Percentiles rank a stretch among this genome's conserved stretches.
These are phyloP conservation scores for Wickerhamomyces silvicola DNA, from an alignment of 805 yeast species.

Conservation along the genomic window DNA sequence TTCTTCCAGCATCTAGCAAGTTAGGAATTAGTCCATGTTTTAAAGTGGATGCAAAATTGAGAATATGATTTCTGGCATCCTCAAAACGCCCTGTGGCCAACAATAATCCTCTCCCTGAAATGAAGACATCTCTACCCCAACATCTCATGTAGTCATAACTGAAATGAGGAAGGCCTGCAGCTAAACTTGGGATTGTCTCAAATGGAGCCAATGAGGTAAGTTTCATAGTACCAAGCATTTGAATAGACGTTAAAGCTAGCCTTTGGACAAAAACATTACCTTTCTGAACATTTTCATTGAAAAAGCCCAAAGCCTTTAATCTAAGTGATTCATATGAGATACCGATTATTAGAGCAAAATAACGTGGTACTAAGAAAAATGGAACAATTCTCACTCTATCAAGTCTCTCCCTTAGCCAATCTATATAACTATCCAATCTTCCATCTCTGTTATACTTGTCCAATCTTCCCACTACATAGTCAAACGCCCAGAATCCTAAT, in stretches of 20 bases:
- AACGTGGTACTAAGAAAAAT: conserved; percentile 75
- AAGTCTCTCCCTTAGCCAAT: conserved; percentile 66
- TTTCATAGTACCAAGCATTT: conserved; percentile 72
- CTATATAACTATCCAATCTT: conserved; percentile 48
- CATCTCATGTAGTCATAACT: conserved; percentile 89
- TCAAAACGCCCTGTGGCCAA: conserved; percentile 72
- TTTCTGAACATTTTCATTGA: conserved; percentile 47
- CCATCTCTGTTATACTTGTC: conserved; percentile 41
- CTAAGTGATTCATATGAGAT: conserved; percentile 80
- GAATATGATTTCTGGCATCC: conserved; percentile 74
- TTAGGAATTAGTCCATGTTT: conserved; percentile 96
- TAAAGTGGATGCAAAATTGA: conserved; percentile 83
- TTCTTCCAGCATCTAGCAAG: conserved; percentile 83
- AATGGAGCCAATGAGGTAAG: conserved; percentile 72
- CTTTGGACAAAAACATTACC: conserved; percentile 74
- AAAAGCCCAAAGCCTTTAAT: conserved; percentile 51
- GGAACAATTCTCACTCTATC: conserved; percentile 63
- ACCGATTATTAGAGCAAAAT: conserved; percentile 78
- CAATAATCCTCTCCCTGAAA: conserved; percentile 76
- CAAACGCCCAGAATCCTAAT: conserved; percentile 85
- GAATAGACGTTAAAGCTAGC: conserved; percentile 75
- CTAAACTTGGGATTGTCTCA: conserved; percentile 62
- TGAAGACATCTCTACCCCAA: conserved; percentile 97
- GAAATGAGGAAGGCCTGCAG: conserved; percentile 96
- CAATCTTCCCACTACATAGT: conserved; percentile 59